Conservation (phyloP, 192 early-diverging fungal genomes). For the Pilaira anomala region DNA sequence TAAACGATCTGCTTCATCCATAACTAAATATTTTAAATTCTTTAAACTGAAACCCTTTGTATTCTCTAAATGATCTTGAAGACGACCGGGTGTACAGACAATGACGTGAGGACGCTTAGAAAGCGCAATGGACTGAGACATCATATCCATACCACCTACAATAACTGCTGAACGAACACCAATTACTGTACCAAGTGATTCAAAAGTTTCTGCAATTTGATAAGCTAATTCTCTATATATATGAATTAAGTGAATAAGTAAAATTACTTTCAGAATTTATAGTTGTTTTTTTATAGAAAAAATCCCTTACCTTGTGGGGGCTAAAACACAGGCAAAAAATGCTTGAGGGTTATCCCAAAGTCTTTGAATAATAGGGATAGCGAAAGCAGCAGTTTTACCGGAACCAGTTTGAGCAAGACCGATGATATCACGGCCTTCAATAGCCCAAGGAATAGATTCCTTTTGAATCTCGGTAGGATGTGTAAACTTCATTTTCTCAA, state of each 20-base stretch:
- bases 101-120: conserved; percentile 94
- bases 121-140: conserved; percentile 89
- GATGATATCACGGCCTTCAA: conserved; percentile 91
- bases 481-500: conserved; percentile 84
- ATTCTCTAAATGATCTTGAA: conserved; percentile 96
- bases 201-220: conserved; percentile 92
- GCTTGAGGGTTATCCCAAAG: conserved; percentile 86
- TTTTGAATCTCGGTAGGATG: conserved; percentile 89
- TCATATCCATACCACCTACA: conserved; percentile 98
- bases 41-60: conserved; percentile 96
- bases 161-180: conserved; percentile 90
- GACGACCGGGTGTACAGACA: conserved; percentile 91
- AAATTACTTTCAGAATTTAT: not conserved
- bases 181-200: conserved; percentile 85
- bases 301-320: conserved; percentile 75
- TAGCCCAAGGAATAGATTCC: conserved; percentile 87
- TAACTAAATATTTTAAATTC: conserved; percentile 86
- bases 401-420: conserved; percentile 98
- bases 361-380: conserved; percentile 79
- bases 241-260: conserved; percentile 5
- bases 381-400: conserved; percentile 86
- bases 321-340: conserved; percentile 94
- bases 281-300: too few relatives aligned
- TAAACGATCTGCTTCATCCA: conserved; percentile 92
- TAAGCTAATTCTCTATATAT: conserved; percentile 80